Percentiles rank a stretch among this genome's conserved stretches.
Conservation (phyloP, 176 grass and related monocot genomes). For the Guadua angustifolia region DNA sequence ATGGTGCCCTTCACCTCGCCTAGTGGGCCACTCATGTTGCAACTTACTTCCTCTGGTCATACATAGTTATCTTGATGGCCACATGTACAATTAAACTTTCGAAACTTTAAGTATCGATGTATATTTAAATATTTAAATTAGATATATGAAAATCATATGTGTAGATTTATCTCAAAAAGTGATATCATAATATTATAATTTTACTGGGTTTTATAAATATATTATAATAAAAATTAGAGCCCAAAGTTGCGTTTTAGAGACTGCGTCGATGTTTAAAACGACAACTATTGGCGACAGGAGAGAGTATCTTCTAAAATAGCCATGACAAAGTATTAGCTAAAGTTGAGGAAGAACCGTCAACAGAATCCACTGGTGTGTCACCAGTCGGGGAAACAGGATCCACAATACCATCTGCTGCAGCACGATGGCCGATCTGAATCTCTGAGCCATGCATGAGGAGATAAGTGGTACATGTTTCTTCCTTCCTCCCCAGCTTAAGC, state of each 20-base stretch:
- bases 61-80: too few species aligned
- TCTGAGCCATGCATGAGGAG: constrained; percentile 28
- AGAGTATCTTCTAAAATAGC: neutral
- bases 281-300: too few species aligned
- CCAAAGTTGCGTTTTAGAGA: too few species aligned
- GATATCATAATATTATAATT: too few species aligned
- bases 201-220: too few species aligned
- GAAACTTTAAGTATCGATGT: too few species aligned
- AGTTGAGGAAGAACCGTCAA: neutral
- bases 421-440: neutral
- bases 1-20: neutral
- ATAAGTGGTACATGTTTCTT: neutral
- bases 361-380: neutral
- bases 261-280: too few species aligned
- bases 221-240: too few species aligned
- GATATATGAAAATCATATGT: too few species aligned
- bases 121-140: too few species aligned
- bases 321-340: neutral
- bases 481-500: constrained; percentile 30
- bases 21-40: neutral
- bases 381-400: neutral
- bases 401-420: neutral
- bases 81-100: too few species aligned
- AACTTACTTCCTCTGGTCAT: neutral
- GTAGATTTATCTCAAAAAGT: too few species aligned